Evolutionary conservation across 2,329 filamentous ascomycete genomes (phyloP).

Genomic region (Beauveria scarabaeidicola): DNA sequence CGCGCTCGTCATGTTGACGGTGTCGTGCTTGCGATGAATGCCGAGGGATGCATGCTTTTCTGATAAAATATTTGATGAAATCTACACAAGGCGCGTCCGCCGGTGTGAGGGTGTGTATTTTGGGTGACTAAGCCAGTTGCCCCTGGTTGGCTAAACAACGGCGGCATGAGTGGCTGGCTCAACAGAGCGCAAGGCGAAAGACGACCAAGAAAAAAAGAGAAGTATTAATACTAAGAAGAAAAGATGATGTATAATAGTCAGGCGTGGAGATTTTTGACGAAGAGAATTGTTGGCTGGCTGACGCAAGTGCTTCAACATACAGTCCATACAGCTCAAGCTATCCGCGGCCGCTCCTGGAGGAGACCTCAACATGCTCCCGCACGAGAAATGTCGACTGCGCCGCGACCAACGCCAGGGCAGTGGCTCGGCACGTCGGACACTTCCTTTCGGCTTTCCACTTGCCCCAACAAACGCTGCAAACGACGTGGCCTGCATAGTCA

Average conservation of each 20-base stretch:
- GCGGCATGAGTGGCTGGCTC: background rate
- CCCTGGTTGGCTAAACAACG: background rate
- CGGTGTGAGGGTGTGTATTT: background rate
- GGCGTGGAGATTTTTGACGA: background rate
- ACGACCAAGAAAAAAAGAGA: background rate
- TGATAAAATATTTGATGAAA: background rate
- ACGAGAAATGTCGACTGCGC: background rate
- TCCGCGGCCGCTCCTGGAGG: background rate
- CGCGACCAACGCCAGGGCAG: background rate
- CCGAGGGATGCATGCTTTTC: background rate
- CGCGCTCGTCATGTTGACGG: background rate
- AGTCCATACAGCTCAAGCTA: background rate
- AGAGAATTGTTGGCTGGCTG: background rate
- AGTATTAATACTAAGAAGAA: background rate
- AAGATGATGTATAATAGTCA: background rate
- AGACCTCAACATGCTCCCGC: background rate
- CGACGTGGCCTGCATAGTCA: background rate
- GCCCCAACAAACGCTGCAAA: background rate
- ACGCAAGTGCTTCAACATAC: background rate
- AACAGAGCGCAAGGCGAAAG: background rate
- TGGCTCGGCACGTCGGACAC: background rate
- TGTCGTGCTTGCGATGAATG: background rate
- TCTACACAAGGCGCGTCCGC: too few relatives aligned
- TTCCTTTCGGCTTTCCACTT: background rate
- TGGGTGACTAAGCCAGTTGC: background rate